phyloP scores from a whole-genome alignment of 176 grass and related monocot species.

The Lolium rigidum region DNA sequence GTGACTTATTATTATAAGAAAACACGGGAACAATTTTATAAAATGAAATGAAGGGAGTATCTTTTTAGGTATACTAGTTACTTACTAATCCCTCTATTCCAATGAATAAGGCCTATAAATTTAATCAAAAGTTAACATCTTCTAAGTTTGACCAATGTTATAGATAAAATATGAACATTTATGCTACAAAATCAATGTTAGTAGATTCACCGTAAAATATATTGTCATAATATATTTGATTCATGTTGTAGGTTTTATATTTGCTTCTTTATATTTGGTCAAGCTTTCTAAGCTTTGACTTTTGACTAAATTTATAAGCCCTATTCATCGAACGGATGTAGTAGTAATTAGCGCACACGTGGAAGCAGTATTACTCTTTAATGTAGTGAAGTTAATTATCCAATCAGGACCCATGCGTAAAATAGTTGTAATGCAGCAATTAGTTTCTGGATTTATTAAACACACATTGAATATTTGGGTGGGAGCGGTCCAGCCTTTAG shows the following conservation, averaged over 20 bases:
- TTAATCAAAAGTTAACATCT: too few species aligned
- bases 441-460: background rate
- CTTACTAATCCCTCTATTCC: background rate
- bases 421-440: background rate
- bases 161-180: too few species aligned
- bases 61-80: background rate
- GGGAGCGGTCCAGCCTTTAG: background rate
- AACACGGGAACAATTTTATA: background rate
- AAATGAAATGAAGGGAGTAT: background rate
- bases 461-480: background rate
- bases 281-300: too few species aligned
- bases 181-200: too few species aligned
- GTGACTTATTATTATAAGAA: background rate
- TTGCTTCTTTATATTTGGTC: too few species aligned
- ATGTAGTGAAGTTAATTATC: background rate
- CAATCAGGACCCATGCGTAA: background rate
- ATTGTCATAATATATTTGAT: too few species aligned
- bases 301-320: too few species aligned
- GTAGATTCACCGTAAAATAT: too few species aligned
- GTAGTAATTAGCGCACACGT: background rate
- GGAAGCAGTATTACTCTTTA: constrained; percentile 6
- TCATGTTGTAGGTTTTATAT: too few species aligned
- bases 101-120: too few species aligned
- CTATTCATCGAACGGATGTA: too few species aligned
- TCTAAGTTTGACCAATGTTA: too few species aligned